Evolutionary conservation across 345 rosid genomes (phyloP).

Genomic region (Eucalyptus caleyi): DNA sequence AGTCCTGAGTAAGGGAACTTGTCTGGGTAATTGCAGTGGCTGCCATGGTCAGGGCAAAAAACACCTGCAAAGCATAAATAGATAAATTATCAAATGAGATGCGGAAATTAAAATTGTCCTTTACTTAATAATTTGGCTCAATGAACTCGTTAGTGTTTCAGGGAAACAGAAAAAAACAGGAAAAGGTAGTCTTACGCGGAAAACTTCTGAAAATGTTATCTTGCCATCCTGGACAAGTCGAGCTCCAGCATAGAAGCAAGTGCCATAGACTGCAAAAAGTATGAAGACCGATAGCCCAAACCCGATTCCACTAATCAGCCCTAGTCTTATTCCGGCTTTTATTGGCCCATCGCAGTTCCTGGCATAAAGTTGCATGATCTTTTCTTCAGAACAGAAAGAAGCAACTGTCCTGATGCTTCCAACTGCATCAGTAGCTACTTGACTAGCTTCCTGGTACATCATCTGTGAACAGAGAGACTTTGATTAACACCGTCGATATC

Average conservation of each 20-base stretch:
- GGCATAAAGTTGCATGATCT: conserved; percentile 55
- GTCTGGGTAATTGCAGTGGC: conserved; percentile 16
- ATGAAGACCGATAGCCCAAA: conserved; percentile 52
- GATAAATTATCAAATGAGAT: neutral
- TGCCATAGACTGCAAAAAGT: conserved; percentile 39
- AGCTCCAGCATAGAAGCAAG: conserved; percentile 71
- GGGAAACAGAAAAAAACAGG: neutral
- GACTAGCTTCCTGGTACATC: conserved; percentile 86
- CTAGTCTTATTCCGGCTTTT: conserved; percentile 58
- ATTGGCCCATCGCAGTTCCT: conserved; percentile 69
- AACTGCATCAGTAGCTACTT: conserved; percentile 77
- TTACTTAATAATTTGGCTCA: neutral
- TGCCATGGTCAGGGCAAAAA: conserved; percentile 23
- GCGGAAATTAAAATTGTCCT: neutral
- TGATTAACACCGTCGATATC: neutral
- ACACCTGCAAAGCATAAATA: conserved; percentile 1
- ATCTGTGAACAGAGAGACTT: conserved; percentile 15
- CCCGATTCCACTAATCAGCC: conserved; percentile 53
- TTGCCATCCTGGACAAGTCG: conserved; percentile 35
- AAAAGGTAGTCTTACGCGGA: conserved; percentile 17
- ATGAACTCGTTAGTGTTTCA: neutral
- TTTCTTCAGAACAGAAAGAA: conserved; percentile 75
- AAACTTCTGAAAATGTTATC: conserved; percentile 43
- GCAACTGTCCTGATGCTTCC: conserved; percentile 81
- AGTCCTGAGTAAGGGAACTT: conserved; percentile 14